Evolutionary conservation across 805 yeast genomes (phyloP).

Genomic region (Candida glaebosa): DNA sequence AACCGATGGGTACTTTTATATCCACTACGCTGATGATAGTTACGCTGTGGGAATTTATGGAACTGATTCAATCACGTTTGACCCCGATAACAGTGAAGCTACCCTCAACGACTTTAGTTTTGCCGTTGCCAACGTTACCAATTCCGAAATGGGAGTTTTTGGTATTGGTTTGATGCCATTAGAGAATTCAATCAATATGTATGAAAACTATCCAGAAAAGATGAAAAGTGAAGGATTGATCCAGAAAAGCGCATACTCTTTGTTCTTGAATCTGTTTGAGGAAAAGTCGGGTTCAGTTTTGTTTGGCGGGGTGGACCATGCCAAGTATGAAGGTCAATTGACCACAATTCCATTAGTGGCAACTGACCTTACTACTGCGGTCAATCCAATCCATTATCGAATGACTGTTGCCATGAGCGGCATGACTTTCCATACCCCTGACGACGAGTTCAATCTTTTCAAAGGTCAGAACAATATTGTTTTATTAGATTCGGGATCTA

Average conservation of each 20-base stretch:
- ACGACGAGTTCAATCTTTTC: constrained; percentile 9
- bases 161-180: constrained; percentile 19
- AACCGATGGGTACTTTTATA: constrained; percentile 4
- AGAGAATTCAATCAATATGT: constrained; percentile 17
- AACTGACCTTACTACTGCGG: constrained; percentile 7
- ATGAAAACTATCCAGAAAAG: constrained; percentile 27
- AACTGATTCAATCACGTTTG: constrained; percentile 31
- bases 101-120: constrained; percentile 8
- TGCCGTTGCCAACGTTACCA: constrained; percentile 14
- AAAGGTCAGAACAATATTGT: background rate
- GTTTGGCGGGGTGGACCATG: constrained; percentile 27
- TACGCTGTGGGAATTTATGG: constrained; percentile 51
- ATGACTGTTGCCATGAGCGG: constrained; percentile 19
- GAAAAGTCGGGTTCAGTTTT: constrained; percentile 21
- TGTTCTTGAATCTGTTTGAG: constrained; percentile 21
- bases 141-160: constrained; percentile 18
- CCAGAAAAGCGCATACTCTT: constrained; percentile 27
- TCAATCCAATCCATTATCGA: background rate
- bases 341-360: constrained; percentile 22
- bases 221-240: constrained; percentile 28
- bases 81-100: constrained; percentile 10
- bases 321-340: constrained; percentile 23
- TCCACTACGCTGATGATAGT: constrained; percentile 44
- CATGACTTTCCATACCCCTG: constrained; percentile 10
- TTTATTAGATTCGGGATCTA: constrained; percentile 27